A percentile compares a stretch with the other conserved stretches of the same genome.
These are phyloP conservation scores for Delitschia confertaspora DNA, from an alignment of 495 filamentous ascomycete genomes.

Conservation along the genomic window DNA sequence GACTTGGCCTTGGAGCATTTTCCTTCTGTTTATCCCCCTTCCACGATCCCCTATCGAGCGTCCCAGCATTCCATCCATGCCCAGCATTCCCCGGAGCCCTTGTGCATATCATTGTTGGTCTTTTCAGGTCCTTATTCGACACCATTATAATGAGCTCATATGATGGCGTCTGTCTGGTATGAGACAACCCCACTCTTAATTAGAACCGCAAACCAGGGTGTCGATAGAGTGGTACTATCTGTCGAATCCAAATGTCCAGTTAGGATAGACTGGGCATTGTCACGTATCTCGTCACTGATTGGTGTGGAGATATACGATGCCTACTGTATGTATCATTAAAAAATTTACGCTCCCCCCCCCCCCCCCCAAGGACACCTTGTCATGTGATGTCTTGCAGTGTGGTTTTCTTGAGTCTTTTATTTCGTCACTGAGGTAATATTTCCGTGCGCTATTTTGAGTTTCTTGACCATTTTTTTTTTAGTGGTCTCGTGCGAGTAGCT, in stretches of 20 bases:
- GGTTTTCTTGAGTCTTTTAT: too few relatives aligned
- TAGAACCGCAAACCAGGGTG: not conserved
- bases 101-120: slow-evolving; percentile 13
- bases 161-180: slow-evolving; percentile 1
- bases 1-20: not conserved
- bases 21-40: not conserved
- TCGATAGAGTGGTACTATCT: not conserved
- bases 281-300: not conserved
- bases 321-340: not conserved
- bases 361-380: too few relatives aligned
- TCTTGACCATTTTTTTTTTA: too few relatives aligned
- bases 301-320: not conserved
- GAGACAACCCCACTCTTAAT: slow-evolving; percentile 19
- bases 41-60: slow-evolving; percentile 4
- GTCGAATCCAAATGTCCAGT: not conserved
- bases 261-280: not conserved
- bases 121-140: slow-evolving; percentile 4
- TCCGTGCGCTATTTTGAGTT: too few relatives aligned
- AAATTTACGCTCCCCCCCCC: not conserved
- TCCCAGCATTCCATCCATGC: slow-evolving; percentile 17
- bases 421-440: too few relatives aligned
- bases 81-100: slow-evolving; percentile 17
- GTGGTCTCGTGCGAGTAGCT: too few relatives aligned
- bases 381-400: too few relatives aligned
- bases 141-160: slow-evolving; percentile 1